Conservation (phyloP, 257 asterid genomes). For the Penstemon barbatus region DNA sequence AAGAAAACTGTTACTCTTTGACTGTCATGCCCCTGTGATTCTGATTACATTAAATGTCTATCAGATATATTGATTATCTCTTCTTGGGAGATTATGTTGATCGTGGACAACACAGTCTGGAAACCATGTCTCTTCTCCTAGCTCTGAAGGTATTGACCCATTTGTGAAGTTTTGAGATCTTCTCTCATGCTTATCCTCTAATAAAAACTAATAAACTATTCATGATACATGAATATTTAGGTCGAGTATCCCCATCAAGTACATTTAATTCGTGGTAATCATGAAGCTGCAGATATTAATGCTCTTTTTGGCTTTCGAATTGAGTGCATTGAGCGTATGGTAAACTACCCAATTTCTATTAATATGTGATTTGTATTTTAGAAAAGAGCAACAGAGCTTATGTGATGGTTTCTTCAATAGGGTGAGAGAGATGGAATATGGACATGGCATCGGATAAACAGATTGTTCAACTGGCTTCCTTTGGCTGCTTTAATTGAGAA, state of each 20-base stretch:
- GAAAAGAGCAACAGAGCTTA: slow-evolving; percentile 19
- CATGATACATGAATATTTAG: slow-evolving; percentile 43
- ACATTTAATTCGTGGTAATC: slow-evolving; percentile 97
- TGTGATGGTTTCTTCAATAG: slow-evolving; percentile 46
- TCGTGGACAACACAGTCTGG: slow-evolving; percentile 99
- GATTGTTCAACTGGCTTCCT: slow-evolving; percentile 99
- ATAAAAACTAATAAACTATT: slow-evolving; percentile 24
- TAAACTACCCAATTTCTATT: slow-evolving; percentile 27
- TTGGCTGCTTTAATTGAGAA: slow-evolving; percentile 95
- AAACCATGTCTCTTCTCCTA: slow-evolving; percentile 89
- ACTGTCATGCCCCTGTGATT: slow-evolving; percentile 18
- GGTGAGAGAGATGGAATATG: slow-evolving; percentile 99
- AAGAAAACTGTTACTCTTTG: neutral
- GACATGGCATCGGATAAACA: slow-evolving; percentile 95
- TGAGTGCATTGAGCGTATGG: slow-evolving; percentile 99
- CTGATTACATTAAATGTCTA: slow-evolving; percentile 38
- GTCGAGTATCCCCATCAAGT: slow-evolving; percentile 85
- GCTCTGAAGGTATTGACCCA: slow-evolving; percentile 73
- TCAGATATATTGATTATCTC: slow-evolving; percentile 94
- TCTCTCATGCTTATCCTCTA: slow-evolving; percentile 13
- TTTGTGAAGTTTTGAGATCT: slow-evolving; percentile 15
- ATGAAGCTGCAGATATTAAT: slow-evolving; percentile 99
- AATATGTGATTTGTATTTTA: slow-evolving; percentile 11
- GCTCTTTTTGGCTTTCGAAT: slow-evolving; percentile 98
- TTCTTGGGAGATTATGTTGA: slow-evolving; percentile 99